phyloP scores from a whole-genome alignment of 345 rosid genomes.

The Lenwebbia sp. region DNA sequence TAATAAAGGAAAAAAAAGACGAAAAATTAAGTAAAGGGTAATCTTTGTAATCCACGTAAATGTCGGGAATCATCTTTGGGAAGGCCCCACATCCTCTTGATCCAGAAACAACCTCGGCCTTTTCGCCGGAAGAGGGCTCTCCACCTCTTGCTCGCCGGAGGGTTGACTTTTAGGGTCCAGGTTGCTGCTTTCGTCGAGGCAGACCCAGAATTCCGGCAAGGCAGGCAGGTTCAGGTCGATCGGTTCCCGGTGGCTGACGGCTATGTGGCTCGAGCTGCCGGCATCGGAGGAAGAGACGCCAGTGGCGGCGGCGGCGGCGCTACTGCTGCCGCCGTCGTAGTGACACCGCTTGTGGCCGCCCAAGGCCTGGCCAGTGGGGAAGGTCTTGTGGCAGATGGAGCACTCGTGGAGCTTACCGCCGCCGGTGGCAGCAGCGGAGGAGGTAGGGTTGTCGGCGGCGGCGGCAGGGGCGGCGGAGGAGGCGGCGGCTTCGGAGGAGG shows the following conservation, averaged over 20 bases:
- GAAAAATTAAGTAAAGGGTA: background rate
- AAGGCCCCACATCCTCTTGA: background rate
- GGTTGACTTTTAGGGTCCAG: background rate
- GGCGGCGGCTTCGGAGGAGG: conserved; percentile 10
- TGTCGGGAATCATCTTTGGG: background rate
- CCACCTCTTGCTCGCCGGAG: conserved; percentile 46
- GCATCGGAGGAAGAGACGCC: conserved; percentile 16
- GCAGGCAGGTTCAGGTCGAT: conserved; percentile 86
- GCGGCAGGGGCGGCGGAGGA: conserved; percentile 36
- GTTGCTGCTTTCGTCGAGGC: background rate
- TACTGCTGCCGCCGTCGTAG: conserved; percentile 57
- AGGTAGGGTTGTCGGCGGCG: conserved; percentile 11
- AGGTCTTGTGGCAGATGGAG: conserved; percentile 79
- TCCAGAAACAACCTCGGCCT: conserved; percentile 36
- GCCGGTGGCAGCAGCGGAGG: conserved; percentile 6
- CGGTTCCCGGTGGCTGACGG: conserved; percentile 21
- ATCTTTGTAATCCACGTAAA: conserved; percentile 1
- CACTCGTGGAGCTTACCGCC: conserved; percentile 74
- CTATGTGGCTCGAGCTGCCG: conserved; percentile 5
- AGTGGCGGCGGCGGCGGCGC: background rate
- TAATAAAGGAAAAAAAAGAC: background rate
- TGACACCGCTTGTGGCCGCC: conserved; percentile 98
- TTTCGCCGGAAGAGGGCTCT: conserved; percentile 58
- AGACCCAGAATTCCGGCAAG: conserved; percentile 36
- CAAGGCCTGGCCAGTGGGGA: conserved; percentile 87